Percentiles rank a stretch among this genome's conserved stretches.
phyloP scores from a whole-genome alignment of 805 yeast species.

The Spathaspora sp. region DNA sequence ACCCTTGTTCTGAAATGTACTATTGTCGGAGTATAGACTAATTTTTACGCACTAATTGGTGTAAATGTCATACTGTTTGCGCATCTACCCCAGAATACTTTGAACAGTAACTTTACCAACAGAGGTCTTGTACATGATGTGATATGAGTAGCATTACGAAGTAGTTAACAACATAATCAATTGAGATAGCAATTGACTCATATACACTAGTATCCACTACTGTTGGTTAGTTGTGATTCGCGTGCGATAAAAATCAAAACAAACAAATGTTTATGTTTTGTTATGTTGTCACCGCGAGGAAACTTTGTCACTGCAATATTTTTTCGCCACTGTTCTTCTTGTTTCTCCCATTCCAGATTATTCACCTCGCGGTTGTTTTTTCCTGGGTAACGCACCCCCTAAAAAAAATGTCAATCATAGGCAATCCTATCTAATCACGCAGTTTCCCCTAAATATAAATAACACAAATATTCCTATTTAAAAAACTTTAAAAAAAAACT shows the following conservation, averaged over 20 bases:
- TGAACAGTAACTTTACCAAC: not conserved
- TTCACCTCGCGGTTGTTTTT: not conserved
- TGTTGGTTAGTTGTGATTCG: no score
- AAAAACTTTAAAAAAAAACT: not conserved
- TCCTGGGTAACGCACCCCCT: not conserved
- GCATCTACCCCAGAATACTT: not conserved
- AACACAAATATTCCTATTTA: not conserved
- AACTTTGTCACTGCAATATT: no score
- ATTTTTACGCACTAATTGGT: constrained; percentile 1
- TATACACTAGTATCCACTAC: no score
- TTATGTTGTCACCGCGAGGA: not conserved
- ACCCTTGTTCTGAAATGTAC: not conserved
- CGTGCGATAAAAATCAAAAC: not conserved
- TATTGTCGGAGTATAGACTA: not conserved
- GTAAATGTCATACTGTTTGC: not conserved
- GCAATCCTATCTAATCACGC: not conserved
- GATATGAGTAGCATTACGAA: not conserved
- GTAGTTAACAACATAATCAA: no score
- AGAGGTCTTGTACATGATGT: no score
- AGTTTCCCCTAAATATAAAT: constrained; percentile 2
- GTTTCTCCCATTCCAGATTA: not conserved
- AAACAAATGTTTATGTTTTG: not conserved
- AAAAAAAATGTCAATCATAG: not conserved
- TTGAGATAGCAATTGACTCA: no score
- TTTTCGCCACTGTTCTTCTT: not conserved